Base-by-base conservation (phyloP, 176 grass and related monocot genomes). In the Tillandsia leiboldiana region DNA sequence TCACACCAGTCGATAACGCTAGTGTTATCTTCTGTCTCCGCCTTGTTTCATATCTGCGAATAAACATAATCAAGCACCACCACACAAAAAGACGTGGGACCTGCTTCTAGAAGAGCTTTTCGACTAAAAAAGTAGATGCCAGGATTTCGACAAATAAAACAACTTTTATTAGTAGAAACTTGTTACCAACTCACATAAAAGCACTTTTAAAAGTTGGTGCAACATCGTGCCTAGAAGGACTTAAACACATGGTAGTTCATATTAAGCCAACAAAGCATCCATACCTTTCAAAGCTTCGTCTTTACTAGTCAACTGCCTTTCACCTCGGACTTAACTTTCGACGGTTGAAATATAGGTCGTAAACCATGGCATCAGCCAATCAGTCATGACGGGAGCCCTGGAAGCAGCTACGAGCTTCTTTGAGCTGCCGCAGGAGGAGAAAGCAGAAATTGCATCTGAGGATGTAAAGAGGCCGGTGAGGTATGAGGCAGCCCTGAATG, bases 321-420 rank as follows among this genome's bases (percentile, higher is more conserved):
- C 15, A 42, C 20, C 18, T 51, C 1, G 29, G 53, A 23, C 7
- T 11, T 26, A 8, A 70, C 49, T 48, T 28, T 63, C 8, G 4
- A 2, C 52, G 5, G 26, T 12, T 24, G 17, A 62, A 49, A 24
- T 50, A 51, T 72, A 88, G 92, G 85, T 96, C 72, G 49, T 73
- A 48, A 96, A 89, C 70, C 85, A 91, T 56, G 92, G 88, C 7
- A 78, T 91, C 63, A 83, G 78, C 66, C 82, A 66, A 49, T 72
- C 75, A 0, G 70, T 80, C 62, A 88, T 82, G 74, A 58, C 50
- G 7, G 83, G 75, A 2, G 92, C 88, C 24, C 68, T 87, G 3
- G 78, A 86, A 51, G 81, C 69, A 0, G 80, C 88, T 70, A 82
- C 78, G 0, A 75, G 69, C 7, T 96, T 96, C 74, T 96, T 96